Evolutionary conservation across 768 basidiomycete species (phyloP).

Genomic region (Pulveroboletus sp.): DNA sequence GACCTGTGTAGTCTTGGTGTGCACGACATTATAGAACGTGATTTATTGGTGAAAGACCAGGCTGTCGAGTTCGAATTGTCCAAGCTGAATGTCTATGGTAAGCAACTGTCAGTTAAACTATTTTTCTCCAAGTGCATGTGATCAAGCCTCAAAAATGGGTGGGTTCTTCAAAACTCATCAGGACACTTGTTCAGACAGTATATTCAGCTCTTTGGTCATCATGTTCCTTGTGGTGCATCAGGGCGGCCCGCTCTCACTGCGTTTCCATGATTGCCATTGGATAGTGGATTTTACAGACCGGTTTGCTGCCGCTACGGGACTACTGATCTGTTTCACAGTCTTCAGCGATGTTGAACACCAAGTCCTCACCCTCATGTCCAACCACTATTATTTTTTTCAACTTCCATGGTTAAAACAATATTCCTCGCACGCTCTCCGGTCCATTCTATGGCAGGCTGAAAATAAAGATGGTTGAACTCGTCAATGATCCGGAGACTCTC

Average conservation of each 20-base stretch:
- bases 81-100: slow-evolving; percentile 48
- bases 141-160: slow-evolving; percentile 15
- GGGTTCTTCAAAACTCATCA: slow-evolving; percentile 50
- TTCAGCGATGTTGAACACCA: slow-evolving; percentile 44
- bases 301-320: background rate
- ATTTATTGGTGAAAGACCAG: slow-evolving; percentile 18
- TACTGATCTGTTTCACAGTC: slow-evolving; percentile 35
- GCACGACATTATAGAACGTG: slow-evolving; percentile 17
- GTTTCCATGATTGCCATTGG: slow-evolving; percentile 33
- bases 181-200: slow-evolving; percentile 43
- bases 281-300: slow-evolving; percentile 34
- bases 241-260: slow-evolving; percentile 42
- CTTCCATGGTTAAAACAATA: background rate
- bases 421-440: background rate
- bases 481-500: slow-evolving; percentile 26
- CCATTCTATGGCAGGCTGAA: slow-evolving; percentile 1
- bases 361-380: slow-evolving; percentile 37
- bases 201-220: slow-evolving; percentile 50
- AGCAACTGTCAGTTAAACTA: background rate
- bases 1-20: slow-evolving; percentile 29
- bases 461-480: slow-evolving; percentile 10
- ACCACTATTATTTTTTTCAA: no score
- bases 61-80: slow-evolving; percentile 36
- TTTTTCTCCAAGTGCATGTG: background rate
- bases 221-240: slow-evolving; percentile 45